Evolutionary conservation across 768 basidiomycete species (phyloP).

Genomic region (Podaxis sp.): DNA sequence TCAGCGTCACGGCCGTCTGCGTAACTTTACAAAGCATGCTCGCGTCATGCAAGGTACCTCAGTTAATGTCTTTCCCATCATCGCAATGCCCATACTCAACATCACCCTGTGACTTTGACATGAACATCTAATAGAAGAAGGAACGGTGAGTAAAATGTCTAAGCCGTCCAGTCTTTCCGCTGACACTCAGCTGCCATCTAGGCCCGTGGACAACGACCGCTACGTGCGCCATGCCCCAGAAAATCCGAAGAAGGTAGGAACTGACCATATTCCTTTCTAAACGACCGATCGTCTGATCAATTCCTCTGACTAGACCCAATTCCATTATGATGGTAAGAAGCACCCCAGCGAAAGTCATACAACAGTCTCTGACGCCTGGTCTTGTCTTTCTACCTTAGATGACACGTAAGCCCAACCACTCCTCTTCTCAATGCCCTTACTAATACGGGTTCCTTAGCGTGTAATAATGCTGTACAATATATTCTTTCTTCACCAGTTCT

Average conservation of each 20-base stretch:
- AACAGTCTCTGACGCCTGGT: background rate
- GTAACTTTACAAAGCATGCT: conserved; percentile 91
- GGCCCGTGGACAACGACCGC: conserved; percentile 81
- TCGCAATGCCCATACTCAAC: background rate
- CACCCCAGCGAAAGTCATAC: background rate
- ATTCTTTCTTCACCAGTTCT: background rate
- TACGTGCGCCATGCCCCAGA: conserved; percentile 77
- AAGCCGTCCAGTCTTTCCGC: background rate
- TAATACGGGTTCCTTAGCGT: conserved; percentile 28
- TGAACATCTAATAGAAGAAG: conserved; percentile 44
- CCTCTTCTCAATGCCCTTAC: background rate
- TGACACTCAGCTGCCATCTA: conserved; percentile 24
- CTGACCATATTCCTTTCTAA: background rate
- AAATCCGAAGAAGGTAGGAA: conserved; percentile 80
- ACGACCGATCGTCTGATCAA: conserved; percentile 2
- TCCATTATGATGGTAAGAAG: conserved; percentile 74
- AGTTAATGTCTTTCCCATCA: background rate
- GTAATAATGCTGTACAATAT: conserved; percentile 20
- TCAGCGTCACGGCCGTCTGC: conserved; percentile 79
- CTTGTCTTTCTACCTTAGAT: conserved; percentile 33
- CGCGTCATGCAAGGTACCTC: conserved; percentile 79
- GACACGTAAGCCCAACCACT: conserved; percentile 49
- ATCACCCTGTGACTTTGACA: background rate
- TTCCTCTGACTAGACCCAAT: conserved; percentile 54
- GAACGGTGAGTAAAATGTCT: conserved; percentile 50